Evolutionary conservation across 1,139 yeast genomes (phyloP).

Genomic region (Taiozyma sp.): DNA sequence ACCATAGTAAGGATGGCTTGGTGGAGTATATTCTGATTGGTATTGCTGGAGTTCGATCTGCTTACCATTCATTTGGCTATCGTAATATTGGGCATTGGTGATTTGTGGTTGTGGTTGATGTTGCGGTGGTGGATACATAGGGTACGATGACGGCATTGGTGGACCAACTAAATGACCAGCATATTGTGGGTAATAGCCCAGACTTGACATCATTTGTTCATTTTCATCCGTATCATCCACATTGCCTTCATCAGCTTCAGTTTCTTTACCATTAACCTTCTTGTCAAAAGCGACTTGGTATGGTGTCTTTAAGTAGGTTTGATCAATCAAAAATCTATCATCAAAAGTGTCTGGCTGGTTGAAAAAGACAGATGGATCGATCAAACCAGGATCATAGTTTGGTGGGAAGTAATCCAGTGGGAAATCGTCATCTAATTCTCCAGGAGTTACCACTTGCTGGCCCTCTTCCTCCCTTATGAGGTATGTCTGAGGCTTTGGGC

Average conservation of each 20-base stretch:
- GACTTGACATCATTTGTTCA: slow-evolving; percentile 11
- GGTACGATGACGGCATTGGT: neutral
- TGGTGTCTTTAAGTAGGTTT: slow-evolving; percentile 37
- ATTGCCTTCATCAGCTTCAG: slow-evolving; percentile 3
- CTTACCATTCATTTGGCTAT: slow-evolving; percentile 20
- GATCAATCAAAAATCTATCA: slow-evolving; percentile 45
- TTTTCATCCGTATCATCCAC: slow-evolving; percentile 8
- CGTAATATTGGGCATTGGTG: slow-evolving; percentile 29
- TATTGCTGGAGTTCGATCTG: slow-evolving; percentile 9
- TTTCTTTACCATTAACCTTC: slow-evolving; percentile 1
- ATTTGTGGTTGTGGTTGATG: slow-evolving; percentile 19
- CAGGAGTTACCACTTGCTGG: slow-evolving; percentile 17
- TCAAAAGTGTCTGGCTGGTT: slow-evolving; percentile 32
- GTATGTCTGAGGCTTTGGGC: slow-evolving; percentile 11
- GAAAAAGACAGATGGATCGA: slow-evolving; percentile 22
- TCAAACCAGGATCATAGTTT: slow-evolving; percentile 13
- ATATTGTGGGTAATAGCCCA: slow-evolving; percentile 4
- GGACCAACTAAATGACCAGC: neutral
- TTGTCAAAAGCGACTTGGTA: slow-evolving; percentile 18
- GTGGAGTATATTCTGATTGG: slow-evolving; percentile 4
- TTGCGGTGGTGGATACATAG: slow-evolving; percentile 9
- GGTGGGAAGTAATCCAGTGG: slow-evolving; percentile 61
- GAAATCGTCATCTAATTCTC: slow-evolving; percentile 53
- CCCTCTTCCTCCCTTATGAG: slow-evolving; percentile 19
- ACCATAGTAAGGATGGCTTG: slow-evolving; percentile 7